Evolutionary conservation across 805 yeast species (phyloP).

Genomic region (Torulaspora gathmanii): DNA sequence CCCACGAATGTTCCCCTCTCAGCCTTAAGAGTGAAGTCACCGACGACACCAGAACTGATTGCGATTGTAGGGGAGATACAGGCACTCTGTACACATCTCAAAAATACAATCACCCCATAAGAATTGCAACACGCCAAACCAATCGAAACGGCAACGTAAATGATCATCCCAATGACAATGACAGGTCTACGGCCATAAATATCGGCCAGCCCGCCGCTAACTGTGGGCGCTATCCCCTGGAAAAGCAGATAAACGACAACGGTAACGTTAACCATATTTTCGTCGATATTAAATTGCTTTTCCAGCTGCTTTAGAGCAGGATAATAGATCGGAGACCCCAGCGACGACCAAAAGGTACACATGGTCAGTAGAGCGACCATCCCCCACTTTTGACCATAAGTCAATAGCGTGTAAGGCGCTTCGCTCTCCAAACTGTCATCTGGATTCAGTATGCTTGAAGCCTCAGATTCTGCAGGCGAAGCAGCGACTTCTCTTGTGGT

Average conservation of each 20-base stretch:
- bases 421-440: constrained; percentile 2
- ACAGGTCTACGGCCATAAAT: constrained; percentile 66
- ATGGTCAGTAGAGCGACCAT: constrained; percentile 32
- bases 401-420: constrained; percentile 27
- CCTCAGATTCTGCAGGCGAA: constrained; percentile 3
- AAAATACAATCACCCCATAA: constrained; percentile 56
- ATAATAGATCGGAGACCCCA: constrained; percentile 74
- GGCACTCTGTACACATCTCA: constrained; percentile 67
- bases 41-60: constrained; percentile 62
- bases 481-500: constrained; percentile 23
- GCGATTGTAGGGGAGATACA: constrained; percentile 73
- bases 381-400: constrained; percentile 28
- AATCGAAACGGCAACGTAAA: constrained; percentile 56
- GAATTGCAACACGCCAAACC: constrained; percentile 58
- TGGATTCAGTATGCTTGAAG: constrained; percentile 3
- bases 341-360: constrained; percentile 59
- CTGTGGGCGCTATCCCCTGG: constrained; percentile 71
- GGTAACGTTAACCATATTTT: constrained; percentile 57
- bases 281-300: constrained; percentile 48
- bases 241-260: constrained; percentile 69
- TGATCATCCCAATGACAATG: constrained; percentile 48
- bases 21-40: constrained; percentile 59
- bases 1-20: constrained; percentile 72
- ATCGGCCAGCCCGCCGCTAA: constrained; percentile 66
- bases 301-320: constrained; percentile 67